Conservation (phyloP, 2,329 filamentous ascomycete genomes). For the Raffaelea albimanens region DNA sequence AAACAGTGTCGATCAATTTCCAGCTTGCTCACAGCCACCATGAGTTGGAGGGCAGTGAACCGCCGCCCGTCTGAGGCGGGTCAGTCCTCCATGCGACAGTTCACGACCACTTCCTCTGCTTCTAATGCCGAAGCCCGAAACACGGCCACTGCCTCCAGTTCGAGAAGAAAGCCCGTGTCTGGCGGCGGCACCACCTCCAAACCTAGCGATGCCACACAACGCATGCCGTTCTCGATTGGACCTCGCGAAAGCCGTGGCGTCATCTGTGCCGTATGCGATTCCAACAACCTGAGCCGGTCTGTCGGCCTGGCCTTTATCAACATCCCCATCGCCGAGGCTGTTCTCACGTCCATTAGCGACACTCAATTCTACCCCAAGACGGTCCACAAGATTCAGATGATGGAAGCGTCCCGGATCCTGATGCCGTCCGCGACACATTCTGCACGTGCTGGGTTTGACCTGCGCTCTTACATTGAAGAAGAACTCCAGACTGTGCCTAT, state of each 20-base stretch:
- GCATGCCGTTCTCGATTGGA: background rate
- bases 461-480: conserved; percentile 9
- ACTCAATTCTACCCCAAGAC: conserved; percentile 86
- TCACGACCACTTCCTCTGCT: too few relatives aligned
- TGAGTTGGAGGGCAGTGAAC: background rate
- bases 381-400: conserved; percentile 75
- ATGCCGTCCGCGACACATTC: conserved; percentile 60
- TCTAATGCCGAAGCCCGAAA: too few relatives aligned
- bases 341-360: conserved; percentile 85
- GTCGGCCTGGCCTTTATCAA: conserved; percentile 86
- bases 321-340: conserved; percentile 70
- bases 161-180: too few relatives aligned
- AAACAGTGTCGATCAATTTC: too few relatives aligned
- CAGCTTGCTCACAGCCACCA: too few relatives aligned
- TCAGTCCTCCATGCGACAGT: too few relatives aligned
- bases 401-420: conserved; percentile 70
- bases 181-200: too few relatives aligned
- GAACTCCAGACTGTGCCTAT: conserved; percentile 34
- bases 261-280: conserved; percentile 80
- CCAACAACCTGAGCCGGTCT: conserved; percentile 73
- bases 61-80: background rate
- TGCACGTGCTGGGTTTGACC: conserved; percentile 59
- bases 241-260: conserved; percentile 10
- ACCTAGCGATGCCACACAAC: too few relatives aligned
- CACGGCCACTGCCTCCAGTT: too few relatives aligned